Conservation (phyloP, 1,284 basidiomycete genomes). For the Takashimella koratensis region DNA sequence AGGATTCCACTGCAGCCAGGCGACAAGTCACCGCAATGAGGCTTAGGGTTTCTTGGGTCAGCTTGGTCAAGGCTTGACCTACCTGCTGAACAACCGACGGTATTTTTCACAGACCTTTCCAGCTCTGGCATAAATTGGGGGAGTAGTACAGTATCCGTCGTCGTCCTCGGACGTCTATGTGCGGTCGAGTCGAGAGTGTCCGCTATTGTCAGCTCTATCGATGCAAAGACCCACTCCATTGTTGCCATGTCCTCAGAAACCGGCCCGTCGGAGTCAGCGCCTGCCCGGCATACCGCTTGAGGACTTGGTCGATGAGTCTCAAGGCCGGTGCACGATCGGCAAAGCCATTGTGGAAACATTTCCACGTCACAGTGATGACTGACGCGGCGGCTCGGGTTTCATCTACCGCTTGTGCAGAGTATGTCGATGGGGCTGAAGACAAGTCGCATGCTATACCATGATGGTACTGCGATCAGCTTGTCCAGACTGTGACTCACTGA, state of each 20-base stretch:
- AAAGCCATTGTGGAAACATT: slow-evolving; percentile 4
- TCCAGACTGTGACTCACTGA: neutral
- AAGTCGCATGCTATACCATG: slow-evolving; percentile 3
- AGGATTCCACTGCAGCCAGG: neutral
- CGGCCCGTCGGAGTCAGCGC: neutral
- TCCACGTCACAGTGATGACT: slow-evolving; percentile 4
- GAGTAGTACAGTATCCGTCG: neutral
- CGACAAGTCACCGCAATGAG: slow-evolving; percentile 6
- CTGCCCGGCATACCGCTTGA: neutral
- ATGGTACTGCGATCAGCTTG: slow-evolving; percentile 7
- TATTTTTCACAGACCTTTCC: slow-evolving; percentile 2
- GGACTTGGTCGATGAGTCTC: slow-evolving; percentile 2
- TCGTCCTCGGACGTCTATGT: neutral
- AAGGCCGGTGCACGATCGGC: neutral
- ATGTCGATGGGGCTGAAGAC: neutral
- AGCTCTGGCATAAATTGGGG: neutral
- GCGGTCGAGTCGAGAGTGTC: slow-evolving; percentile 8
- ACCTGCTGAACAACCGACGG: slow-evolving; percentile 4
- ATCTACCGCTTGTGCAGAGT: neutral
- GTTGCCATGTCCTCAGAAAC: slow-evolving; percentile 8
- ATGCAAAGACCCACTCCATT: neutral
- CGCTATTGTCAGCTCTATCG: neutral
- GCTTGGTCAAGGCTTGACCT: neutral
- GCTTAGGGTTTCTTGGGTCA: slow-evolving; percentile 2
- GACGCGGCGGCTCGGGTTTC: slow-evolving; percentile 2